phyloP scores from a whole-genome alignment of 2,329 filamentous ascomycete genomes.

The Fonsecaea pugnacius region DNA sequence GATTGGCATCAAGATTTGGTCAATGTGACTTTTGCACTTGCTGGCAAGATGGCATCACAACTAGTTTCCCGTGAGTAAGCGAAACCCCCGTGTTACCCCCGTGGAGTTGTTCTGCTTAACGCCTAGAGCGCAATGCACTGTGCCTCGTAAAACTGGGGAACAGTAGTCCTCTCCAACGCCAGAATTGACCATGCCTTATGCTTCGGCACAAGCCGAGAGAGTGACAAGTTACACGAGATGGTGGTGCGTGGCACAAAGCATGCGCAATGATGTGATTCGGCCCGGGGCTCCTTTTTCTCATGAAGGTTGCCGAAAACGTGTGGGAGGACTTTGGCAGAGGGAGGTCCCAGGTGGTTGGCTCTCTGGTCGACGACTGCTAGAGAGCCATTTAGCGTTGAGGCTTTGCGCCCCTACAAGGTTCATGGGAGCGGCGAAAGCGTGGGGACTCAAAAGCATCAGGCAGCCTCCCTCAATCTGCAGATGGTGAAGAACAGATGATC shows the following conservation, averaged over 20 bases:
- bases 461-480: constrained; percentile 6
- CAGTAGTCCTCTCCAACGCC: background rate
- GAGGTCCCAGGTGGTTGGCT: constrained; percentile 7
- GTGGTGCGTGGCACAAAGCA: constrained; percentile 5
- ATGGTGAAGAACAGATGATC: constrained; percentile 12
- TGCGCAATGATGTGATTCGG: constrained; percentile 25
- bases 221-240: constrained; percentile 15
- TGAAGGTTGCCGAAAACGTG: constrained; percentile 7
- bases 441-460: constrained; percentile 21
- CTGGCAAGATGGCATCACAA: background rate
- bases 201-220: constrained; percentile 10
- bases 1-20: background rate
- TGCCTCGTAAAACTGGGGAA: constrained; percentile 10
- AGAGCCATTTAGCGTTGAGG: constrained; percentile 5
- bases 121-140: constrained; percentile 4
- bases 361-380: background rate
- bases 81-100: constrained; percentile 3
- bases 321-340: constrained; percentile 10
- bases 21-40: background rate
- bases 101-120: background rate
- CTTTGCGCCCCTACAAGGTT: constrained; percentile 8
- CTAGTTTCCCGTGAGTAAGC: constrained; percentile 16
- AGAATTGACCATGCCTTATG: constrained; percentile 4
- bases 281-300: constrained; percentile 5
- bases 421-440: constrained; percentile 22